Base-by-base conservation (phyloP, 2,329 filamentous ascomycete genomes). In the Microsporum ferrugineum region DNA sequence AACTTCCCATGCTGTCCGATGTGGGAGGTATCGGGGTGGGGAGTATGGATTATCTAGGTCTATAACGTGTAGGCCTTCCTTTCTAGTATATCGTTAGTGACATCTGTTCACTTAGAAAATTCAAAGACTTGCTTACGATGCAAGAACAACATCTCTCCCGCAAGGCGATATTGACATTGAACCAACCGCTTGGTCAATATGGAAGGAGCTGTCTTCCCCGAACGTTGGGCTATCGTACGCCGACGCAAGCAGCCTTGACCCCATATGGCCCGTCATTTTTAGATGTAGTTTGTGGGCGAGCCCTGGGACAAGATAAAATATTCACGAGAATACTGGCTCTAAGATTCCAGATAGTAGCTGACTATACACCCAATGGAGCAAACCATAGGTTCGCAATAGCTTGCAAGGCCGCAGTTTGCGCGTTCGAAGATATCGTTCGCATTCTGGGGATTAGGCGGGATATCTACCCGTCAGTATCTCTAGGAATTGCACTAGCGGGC, bases 101-200 rank as follows among this genome's bases (percentile, higher is more conserved):
- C 17, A 31, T 23, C 8, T 4, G 33, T 4, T 17, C 23, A 5
- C n/a, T 14, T 4, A n/a, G 39, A 17, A 49, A 8, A 10, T 6
- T 39, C 34, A 31, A 14, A 10, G 3, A 51, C 51, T 59, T 33
- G 70, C 77, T 67, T 73, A 81, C 80, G 90, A 95, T 60, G 91
- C 92, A 65, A 96, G 80, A 39, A 92, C 91, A 61, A 96, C 85
- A 76, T 96, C 92, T 68, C 92, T 84, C 57, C 92, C 91, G 63
- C 88, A 91, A 1, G 91, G 91, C 23, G 91, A 95, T 74, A 96
- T 96, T 63, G 90, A 92, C 67, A 92, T 91, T 4, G 92, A 95
- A 56, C 91, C 91, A 59, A 96, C 89, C 17, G 81, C 78, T 65
- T 84, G 83, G 63, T 91, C 87, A 58, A 96, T 88, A 68, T 88